Percentiles rank a stretch among this genome's conserved stretches.
phyloP scores from a whole-genome alignment of 352 stramenopile species.

The Peronospora destructor region DNA sequence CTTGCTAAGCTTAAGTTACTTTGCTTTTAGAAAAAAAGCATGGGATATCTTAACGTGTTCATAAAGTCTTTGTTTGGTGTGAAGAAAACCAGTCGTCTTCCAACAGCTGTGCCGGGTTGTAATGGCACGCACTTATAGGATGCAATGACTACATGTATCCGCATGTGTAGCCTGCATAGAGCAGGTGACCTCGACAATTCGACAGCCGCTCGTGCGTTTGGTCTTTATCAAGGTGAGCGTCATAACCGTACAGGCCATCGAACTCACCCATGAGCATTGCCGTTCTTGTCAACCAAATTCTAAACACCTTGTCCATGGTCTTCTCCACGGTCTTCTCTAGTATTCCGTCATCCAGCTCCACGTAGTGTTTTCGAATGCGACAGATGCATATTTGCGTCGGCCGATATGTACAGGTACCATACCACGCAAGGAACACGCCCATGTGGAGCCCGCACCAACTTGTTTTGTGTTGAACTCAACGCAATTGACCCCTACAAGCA shows the following conservation, averaged over 20 bases:
- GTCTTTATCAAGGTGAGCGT: slow-evolving; percentile 46
- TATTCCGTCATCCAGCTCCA: slow-evolving; percentile 46
- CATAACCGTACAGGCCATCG: slow-evolving; percentile 50
- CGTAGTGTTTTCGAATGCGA: slow-evolving; percentile 29
- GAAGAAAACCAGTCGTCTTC: slow-evolving; percentile 52
- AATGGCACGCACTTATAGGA: slow-evolving; percentile 61
- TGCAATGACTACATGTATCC: slow-evolving; percentile 78
- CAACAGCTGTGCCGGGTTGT: slow-evolving; percentile 60
- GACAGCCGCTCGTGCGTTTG: slow-evolving; percentile 52
- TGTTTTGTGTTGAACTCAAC: slow-evolving; percentile 43
- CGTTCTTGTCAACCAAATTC: slow-evolving; percentile 23
- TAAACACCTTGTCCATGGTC: slow-evolving; percentile 66
- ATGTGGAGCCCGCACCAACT: slow-evolving; percentile 63
- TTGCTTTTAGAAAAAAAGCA: too few relatives aligned
- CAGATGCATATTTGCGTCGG: slow-evolving; percentile 9
- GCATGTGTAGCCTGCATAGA: slow-evolving; percentile 40
- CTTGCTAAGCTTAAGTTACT: background rate
- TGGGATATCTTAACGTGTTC: slow-evolving; percentile 1
- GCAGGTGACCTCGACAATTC: slow-evolving; percentile 50
- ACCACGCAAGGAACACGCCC: slow-evolving; percentile 48
- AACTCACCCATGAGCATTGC: slow-evolving; percentile 64
- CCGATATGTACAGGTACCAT: slow-evolving; percentile 40
- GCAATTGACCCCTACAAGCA: slow-evolving; percentile 27
- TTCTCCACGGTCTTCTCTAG: slow-evolving; percentile 46
- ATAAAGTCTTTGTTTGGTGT: slow-evolving; percentile 60